Conservation (phyloP, 176 grass and related monocot genomes). For the Lolium perenne region DNA sequence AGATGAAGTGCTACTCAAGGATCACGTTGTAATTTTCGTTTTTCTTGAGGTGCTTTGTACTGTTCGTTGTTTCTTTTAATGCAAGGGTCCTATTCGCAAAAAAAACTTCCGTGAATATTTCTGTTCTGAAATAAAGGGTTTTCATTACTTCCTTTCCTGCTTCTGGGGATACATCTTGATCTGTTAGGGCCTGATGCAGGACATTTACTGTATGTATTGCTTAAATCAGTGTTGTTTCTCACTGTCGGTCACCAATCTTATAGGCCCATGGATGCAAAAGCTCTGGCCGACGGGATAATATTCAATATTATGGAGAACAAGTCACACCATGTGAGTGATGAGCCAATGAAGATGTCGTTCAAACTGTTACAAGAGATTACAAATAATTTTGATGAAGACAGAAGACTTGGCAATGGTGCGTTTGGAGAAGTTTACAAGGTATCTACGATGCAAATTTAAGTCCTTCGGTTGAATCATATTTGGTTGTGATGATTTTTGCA, state of each 20-base stretch:
- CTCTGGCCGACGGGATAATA: background rate
- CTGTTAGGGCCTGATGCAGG: slow-evolving; percentile 3
- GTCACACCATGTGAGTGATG: background rate
- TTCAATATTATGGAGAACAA: background rate
- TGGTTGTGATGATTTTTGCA: background rate
- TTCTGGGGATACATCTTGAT: no score
- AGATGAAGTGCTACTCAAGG: no score
- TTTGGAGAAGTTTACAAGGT: slow-evolving; percentile 30
- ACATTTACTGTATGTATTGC: background rate
- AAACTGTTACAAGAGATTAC: background rate
- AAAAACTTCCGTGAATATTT: background rate
- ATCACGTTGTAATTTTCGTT: no score
- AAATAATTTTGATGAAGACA: background rate
- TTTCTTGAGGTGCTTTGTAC: no score
- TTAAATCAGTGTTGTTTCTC: background rate
- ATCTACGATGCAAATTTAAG: background rate
- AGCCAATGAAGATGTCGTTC: background rate
- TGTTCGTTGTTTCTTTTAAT: no score
- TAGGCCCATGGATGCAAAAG: background rate
- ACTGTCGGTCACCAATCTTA: background rate
- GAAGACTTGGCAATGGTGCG: background rate
- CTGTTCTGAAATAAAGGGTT: background rate
- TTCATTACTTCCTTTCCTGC: no score
- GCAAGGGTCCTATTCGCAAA: no score
- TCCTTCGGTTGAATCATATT: background rate